Conservation (phyloP, 345 rosid species). For the Heritiera littoralis region DNA sequence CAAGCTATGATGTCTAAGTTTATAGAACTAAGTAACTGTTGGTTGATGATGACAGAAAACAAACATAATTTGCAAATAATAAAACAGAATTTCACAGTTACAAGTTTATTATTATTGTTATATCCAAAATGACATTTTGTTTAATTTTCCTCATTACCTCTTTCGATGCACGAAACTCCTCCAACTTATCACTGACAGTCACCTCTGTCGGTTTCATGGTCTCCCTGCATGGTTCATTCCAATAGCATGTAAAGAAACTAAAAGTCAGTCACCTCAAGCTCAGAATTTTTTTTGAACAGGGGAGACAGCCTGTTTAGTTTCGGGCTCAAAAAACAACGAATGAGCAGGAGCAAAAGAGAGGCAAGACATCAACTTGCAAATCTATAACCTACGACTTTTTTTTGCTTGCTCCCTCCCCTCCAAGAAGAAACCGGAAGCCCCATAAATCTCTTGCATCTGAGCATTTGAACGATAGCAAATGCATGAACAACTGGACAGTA, state of each 20-base stretch:
- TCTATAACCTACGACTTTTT: conserved; percentile 28
- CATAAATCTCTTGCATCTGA: conserved; percentile 91
- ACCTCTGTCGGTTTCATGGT: conserved; percentile 66
- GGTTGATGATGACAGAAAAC: neutral
- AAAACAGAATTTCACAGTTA: neutral
- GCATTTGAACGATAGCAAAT: conserved; percentile 62
- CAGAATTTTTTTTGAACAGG: neutral
- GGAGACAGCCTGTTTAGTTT: neutral
- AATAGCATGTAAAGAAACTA: conserved; percentile 1
- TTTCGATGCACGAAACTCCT: conserved; percentile 82
- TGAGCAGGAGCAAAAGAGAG: neutral
- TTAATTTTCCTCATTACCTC: conserved; percentile 45
- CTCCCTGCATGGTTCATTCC: conserved; percentile 49
- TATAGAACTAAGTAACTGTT: neutral
- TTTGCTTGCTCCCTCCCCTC: conserved; percentile 54
- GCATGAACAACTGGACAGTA: conserved; percentile 95
- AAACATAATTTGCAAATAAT: neutral
- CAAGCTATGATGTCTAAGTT: neutral
- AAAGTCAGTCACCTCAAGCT: neutral
- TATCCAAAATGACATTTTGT: neutral
- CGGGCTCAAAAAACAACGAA: neutral
- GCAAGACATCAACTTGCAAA: conserved; percentile 40
- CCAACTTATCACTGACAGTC: conserved; percentile 77
- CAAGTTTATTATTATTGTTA: neutral
- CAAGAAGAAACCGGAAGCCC: conserved; percentile 90